A percentile compares a stretch with the other conserved stretches of the same genome.
phyloP scores from a whole-genome alignment of 352 stramenopile species.

The Globisporangium emineosum region DNA sequence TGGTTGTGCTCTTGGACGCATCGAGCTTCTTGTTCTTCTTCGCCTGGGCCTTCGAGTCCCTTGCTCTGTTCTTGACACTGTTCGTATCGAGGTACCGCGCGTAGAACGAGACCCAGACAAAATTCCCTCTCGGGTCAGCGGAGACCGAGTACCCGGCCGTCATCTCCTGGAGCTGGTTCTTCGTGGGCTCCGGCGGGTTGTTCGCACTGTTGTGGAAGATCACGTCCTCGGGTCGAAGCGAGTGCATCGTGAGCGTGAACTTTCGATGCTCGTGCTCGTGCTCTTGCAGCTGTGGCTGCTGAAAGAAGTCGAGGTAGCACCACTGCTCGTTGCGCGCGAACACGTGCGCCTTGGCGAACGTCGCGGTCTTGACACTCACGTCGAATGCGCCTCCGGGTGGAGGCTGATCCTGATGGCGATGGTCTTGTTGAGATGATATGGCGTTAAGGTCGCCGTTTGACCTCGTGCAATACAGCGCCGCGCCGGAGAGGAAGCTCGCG shows the following conservation, averaged over 20 bases:
- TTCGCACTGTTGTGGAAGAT: constrained; percentile 27
- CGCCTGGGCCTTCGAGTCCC: neutral
- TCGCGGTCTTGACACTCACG: constrained; percentile 32
- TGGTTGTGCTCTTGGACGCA: constrained; percentile 23
- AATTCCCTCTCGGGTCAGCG: constrained; percentile 9
- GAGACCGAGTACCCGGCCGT: constrained; percentile 23
- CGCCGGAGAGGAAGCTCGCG: constrained; percentile 25
- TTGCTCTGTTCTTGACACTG: too few relatives aligned
- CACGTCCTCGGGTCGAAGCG: constrained; percentile 21
- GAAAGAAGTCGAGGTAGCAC: constrained; percentile 36
- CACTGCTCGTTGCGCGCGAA: constrained; percentile 50
- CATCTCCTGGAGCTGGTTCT: constrained; percentile 23
- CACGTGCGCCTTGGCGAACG: constrained; percentile 32
- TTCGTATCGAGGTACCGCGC: constrained; percentile 21
- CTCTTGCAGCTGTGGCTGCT: neutral
- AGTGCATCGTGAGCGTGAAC: constrained; percentile 34
- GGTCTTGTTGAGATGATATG: neutral
- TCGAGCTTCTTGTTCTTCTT: constrained; percentile 10
- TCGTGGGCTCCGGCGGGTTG: neutral
- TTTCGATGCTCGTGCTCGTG: neutral
- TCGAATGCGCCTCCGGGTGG: constrained; percentile 5
- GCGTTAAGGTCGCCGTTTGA: neutral
- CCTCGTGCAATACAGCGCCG: constrained; percentile 20
- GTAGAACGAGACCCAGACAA: constrained; percentile 35
- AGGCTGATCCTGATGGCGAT: neutral